phyloP scores from a whole-genome alignment of 768 basidiomycete genomes.

The Candolleomyces efflorescens region DNA sequence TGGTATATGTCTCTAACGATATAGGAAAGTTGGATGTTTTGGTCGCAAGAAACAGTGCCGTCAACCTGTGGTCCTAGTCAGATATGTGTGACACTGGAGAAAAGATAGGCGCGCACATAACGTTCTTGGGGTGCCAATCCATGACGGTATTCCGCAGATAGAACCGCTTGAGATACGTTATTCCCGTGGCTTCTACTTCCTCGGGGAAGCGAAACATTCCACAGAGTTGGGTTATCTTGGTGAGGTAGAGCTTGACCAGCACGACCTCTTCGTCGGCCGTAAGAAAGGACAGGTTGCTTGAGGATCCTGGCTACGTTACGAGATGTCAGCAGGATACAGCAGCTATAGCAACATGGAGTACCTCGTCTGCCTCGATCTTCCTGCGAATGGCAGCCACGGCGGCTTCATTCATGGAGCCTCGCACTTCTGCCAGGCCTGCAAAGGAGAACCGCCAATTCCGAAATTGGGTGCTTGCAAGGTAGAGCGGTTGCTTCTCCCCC shows the following conservation, averaged over 20 bases:
- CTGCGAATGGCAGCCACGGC: slow-evolving; percentile 74
- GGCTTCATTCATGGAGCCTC: slow-evolving; percentile 65
- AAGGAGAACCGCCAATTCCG: slow-evolving; percentile 87
- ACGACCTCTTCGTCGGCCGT: slow-evolving; percentile 79
- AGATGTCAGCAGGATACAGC: slow-evolving; percentile 10
- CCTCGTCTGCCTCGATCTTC: slow-evolving; percentile 79
- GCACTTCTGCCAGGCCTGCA: slow-evolving; percentile 54
- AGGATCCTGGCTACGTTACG: slow-evolving; percentile 62
- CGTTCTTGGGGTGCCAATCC: slow-evolving; percentile 99
- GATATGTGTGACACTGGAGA: background rate
- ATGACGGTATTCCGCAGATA: slow-evolving; percentile 97
- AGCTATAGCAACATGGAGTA: slow-evolving; percentile 26
- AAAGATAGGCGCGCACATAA: slow-evolving; percentile 64
- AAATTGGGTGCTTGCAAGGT: slow-evolving; percentile 78
- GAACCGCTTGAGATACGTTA: slow-evolving; percentile 92
- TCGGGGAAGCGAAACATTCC: slow-evolving; percentile 85
- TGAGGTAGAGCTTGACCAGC: slow-evolving; percentile 85
- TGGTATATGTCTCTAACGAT: slow-evolving; percentile 78
- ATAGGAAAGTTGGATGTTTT: slow-evolving; percentile 98
- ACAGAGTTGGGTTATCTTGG: slow-evolving; percentile 83
- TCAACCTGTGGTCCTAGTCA: slow-evolving; percentile 59
- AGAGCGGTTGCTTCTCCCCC: slow-evolving; percentile 30
- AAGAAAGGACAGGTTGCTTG: slow-evolving; percentile 68
- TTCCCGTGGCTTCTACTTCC: slow-evolving; percentile 89
- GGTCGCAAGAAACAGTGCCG: slow-evolving; percentile 89